Conservation (phyloP, 2,329 filamentous ascomycete species). For the Pseudogymnoascus sp. region DNA sequence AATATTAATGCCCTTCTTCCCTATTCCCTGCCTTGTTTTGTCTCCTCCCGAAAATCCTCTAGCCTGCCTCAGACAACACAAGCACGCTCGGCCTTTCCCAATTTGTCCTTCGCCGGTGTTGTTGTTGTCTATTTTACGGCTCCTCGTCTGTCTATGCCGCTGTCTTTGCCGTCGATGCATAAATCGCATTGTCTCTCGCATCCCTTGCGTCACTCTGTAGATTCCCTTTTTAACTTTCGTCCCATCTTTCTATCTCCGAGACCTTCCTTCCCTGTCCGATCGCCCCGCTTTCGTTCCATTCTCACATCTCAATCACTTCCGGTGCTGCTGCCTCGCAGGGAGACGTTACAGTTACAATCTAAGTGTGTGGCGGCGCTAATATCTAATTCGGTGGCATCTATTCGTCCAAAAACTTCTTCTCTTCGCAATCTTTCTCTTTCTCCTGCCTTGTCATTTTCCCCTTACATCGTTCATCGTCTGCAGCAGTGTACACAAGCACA, state of each 20-base stretch:
- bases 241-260: conserved; percentile 1
- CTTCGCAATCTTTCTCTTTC: neutral
- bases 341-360: neutral
- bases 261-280: conserved; percentile 1
- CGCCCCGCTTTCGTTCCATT: conserved; percentile 7
- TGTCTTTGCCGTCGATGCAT: conserved; percentile 2
- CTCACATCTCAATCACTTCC: conserved; percentile 1
- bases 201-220: conserved; percentile 4
- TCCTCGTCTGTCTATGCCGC: conserved; percentile 3
- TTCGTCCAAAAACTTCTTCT: neutral
- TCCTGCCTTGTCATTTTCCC: neutral
- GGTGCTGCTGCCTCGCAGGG: neutral
- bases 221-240: conserved; percentile 5
- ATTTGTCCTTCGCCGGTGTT: neutral
- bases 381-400: neutral
- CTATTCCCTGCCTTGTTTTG: neutral
- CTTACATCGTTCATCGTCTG: neutral
- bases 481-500: neutral
- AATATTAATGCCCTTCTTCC: conserved; percentile 5
- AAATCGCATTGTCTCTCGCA: neutral
- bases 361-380: neutral
- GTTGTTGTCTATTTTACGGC: conserved; percentile 1
- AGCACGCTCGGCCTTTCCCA: conserved; percentile 1
- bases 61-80: conserved; percentile 1
- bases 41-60: conserved; percentile 5